A percentile compares a stretch with the other conserved stretches of the same genome.
Conservation (phyloP, 805 yeast species). For the Candida quercuum region DNA sequence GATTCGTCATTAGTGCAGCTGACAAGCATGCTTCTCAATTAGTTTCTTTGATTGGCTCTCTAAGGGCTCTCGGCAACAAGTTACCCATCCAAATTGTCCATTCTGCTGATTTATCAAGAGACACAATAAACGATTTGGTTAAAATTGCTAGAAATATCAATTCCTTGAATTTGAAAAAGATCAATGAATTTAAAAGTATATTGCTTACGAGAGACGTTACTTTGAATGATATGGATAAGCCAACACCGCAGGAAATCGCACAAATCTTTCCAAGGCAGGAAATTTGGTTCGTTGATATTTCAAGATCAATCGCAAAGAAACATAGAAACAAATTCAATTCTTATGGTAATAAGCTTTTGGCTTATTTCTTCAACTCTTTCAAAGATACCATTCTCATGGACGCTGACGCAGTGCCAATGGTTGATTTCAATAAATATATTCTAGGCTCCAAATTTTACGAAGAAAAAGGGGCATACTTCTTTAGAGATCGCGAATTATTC, state of each 20-base stretch:
- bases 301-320: slow-evolving; percentile 10
- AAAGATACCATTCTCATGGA: slow-evolving; percentile 41
- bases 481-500: slow-evolving; percentile 36
- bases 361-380: slow-evolving; percentile 38
- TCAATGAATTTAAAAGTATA: background rate
- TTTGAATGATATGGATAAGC: background rate
- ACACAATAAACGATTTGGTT: slow-evolving; percentile 25
- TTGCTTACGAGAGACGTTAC: background rate
- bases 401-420: slow-evolving; percentile 39
- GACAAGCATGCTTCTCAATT: slow-evolving; percentile 20
- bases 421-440: slow-evolving; percentile 29
- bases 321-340: slow-evolving; percentile 23
- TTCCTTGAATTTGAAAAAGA: background rate
- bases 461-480: slow-evolving; percentile 22
- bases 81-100: slow-evolving; percentile 32
- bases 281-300: slow-evolving; percentile 29
- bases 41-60: slow-evolving; percentile 31
- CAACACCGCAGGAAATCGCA: background rate
- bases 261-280: slow-evolving; percentile 22
- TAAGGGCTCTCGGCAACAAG: slow-evolving; percentile 24
- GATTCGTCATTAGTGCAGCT: slow-evolving; percentile 22
- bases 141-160: slow-evolving; percentile 23
- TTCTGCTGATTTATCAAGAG: slow-evolving; percentile 25
- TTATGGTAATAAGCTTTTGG: slow-evolving; percentile 38
- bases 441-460: slow-evolving; percentile 28